phyloP scores from a whole-genome alignment of 371 early-diverging fungal genomes.

The Hamiltosporidium tvaerminnensis region DNA sequence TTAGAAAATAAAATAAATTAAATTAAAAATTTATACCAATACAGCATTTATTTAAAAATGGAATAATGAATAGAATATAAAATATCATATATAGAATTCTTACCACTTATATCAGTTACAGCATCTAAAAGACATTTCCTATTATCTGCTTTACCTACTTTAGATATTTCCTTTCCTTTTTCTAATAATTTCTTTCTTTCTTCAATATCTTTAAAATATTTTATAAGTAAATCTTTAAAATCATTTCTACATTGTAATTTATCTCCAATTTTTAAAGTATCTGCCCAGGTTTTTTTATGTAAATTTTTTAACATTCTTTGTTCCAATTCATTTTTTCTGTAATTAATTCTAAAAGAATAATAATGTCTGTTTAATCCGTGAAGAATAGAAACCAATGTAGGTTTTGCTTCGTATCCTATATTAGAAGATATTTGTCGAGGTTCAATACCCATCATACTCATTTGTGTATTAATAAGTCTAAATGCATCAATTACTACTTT shows the following conservation, averaged over 20 bases:
- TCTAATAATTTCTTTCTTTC: constrained; percentile 37
- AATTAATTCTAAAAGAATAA: constrained; percentile 94
- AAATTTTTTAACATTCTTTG: constrained; percentile 93
- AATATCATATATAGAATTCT: too few species aligned
- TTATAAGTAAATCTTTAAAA: constrained; percentile 28
- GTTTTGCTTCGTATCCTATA: constrained; percentile 94
- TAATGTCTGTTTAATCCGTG: constrained; percentile 97
- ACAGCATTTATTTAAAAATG: too few species aligned
- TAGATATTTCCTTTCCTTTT: constrained; percentile 39
- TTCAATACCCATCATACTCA: constrained; percentile 70
- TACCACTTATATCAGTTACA: too few species aligned
- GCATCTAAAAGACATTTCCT: constrained; percentile 45
- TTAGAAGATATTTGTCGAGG: constrained; percentile 96
- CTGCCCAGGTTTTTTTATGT: constrained; percentile 94
- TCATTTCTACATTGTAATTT: constrained; percentile 37
- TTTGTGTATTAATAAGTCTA: constrained; percentile 78
- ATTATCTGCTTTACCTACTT: constrained; percentile 47
- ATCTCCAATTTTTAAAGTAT: constrained; percentile 69
- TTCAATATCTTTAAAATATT: constrained; percentile 39
- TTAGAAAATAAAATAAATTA: too few species aligned
- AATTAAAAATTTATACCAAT: too few species aligned
- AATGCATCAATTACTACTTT: constrained; percentile 99
- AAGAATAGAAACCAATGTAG: constrained; percentile 70
- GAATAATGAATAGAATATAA: too few species aligned
- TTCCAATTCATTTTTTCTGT: constrained; percentile 91